These are phyloP conservation scores for Fusarium equiseti DNA, from an alignment of 2,329 filamentous ascomycete genomes.

Conservation along the genomic window DNA sequence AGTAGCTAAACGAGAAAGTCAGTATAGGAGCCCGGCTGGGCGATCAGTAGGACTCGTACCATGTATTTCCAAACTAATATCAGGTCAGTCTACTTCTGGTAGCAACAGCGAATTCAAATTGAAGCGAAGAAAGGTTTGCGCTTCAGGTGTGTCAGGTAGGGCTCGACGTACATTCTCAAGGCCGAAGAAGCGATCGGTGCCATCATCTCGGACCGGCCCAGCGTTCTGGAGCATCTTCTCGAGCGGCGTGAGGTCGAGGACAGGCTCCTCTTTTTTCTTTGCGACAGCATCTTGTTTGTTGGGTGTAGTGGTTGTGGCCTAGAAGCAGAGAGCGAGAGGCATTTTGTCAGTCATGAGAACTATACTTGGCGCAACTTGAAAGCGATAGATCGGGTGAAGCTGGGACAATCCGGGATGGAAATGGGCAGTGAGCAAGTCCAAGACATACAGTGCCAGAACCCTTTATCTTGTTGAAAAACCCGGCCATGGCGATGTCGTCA, in stretches of 20 bases:
- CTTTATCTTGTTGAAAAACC: constrained; percentile 71
- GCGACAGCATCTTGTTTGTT: constrained; percentile 60
- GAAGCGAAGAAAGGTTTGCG: constrained; percentile 3
- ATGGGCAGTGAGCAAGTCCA: constrained; percentile 12
- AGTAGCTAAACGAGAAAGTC: constrained; percentile 74
- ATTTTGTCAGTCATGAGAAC: constrained; percentile 50
- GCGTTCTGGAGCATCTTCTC: constrained; percentile 84
- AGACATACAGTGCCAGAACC: constrained; percentile 65
- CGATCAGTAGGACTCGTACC: constrained; percentile 67
- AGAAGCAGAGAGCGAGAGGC: constrained; percentile 35
- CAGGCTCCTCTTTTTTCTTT: constrained; percentile 69
- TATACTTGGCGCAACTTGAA: constrained; percentile 32
- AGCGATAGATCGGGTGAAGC: constrained; percentile 41
- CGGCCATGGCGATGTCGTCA: constrained; percentile 60
- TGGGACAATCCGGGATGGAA: constrained; percentile 12
- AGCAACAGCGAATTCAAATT: constrained; percentile 2
- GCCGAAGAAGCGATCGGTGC: constrained; percentile 97
- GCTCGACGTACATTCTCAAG: constrained; percentile 87
- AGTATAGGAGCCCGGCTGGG: constrained; percentile 24
- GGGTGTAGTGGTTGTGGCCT: constrained; percentile 60
- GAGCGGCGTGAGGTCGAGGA: constrained; percentile 70
- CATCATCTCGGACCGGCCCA: constrained; percentile 84
- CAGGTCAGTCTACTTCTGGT: constrained; percentile 51
- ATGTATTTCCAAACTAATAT: constrained; percentile 92
- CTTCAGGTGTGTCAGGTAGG: constrained; percentile 3